phyloP scores from a whole-genome alignment of 75 land plant species.

The Pinus taeda region DNA sequence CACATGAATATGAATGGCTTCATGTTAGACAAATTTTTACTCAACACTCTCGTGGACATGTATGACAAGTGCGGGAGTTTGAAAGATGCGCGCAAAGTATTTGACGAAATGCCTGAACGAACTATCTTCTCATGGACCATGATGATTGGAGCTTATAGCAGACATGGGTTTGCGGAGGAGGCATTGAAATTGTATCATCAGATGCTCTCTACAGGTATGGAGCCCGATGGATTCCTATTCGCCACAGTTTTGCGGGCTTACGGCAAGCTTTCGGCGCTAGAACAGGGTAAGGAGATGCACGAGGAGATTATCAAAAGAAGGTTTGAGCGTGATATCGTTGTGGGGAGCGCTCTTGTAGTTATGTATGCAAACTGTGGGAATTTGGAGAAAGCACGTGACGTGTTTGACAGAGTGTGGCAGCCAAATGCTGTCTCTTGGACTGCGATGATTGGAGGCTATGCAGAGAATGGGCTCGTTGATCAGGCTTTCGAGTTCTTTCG shows the following conservation, averaged over 20 bases:
- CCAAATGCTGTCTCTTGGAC: slow-evolving; percentile 68
- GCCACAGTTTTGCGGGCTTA: background rate
- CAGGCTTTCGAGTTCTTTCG: slow-evolving; percentile 52
- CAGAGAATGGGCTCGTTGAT: slow-evolving; percentile 32
- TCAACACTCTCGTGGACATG: slow-evolving; percentile 1
- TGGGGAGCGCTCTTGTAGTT: slow-evolving; percentile 5
- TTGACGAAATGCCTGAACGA: slow-evolving; percentile 2
- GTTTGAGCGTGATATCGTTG: slow-evolving; percentile 10
- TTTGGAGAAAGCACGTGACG: slow-evolving; percentile 31
- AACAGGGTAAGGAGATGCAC: slow-evolving; percentile 49
- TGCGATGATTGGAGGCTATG: slow-evolving; percentile 66
- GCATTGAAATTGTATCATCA: background rate
- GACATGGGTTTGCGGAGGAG: background rate
- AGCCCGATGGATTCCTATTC: background rate
- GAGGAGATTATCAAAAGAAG: slow-evolving; percentile 42
- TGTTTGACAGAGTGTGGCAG: slow-evolving; percentile 38
- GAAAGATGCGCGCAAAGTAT: background rate
- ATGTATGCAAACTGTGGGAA: slow-evolving; percentile 61
- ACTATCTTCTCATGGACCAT: slow-evolving; percentile 1
- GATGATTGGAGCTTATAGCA: background rate
- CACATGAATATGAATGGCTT: slow-evolving; percentile 8
- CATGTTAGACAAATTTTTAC: background rate
- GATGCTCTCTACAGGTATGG: background rate
- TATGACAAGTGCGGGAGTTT: slow-evolving; percentile 1
- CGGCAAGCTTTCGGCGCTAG: background rate